Percentiles rank a stretch among this genome's conserved stretches.
These are phyloP conservation scores for Stenocarpella maydis DNA, from an alignment of 2,329 filamentous ascomycete genomes.

Conservation along the genomic window DNA sequence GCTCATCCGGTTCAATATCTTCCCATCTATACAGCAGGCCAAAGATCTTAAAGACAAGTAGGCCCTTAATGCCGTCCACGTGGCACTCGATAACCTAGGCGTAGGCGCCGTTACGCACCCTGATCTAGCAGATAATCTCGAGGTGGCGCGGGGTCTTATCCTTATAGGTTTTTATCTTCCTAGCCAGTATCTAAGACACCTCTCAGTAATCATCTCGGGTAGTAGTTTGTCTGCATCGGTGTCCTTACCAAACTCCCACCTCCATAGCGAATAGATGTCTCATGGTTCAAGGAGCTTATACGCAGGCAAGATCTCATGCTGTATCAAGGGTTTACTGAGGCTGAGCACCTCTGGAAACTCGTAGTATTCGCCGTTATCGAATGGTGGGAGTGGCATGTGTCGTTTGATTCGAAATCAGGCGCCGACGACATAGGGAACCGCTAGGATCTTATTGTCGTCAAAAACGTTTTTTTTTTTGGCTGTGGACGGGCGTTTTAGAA, in stretches of 20 bases:
- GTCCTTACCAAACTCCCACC: not conserved
- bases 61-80: not conserved
- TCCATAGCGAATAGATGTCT: not conserved
- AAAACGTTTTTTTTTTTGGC: not conserved
- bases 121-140: not conserved
- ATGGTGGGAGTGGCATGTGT: not conserved
- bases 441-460: not conserved
- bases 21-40: too few relatives aligned
- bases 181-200: not conserved
- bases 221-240: not conserved
- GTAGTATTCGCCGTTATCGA: not conserved
- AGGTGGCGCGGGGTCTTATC: not conserved
- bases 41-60: not conserved
- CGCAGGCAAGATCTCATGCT: not conserved
- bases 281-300: not conserved
- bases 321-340: not conserved
- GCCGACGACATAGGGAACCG: constrained; percentile 1
- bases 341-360: not conserved
- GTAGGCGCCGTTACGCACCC: not conserved
- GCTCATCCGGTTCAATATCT: not conserved
- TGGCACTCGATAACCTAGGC: not conserved
- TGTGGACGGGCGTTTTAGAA: not conserved
- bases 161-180: not conserved
- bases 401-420: not conserved
- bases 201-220: not conserved